A percentile compares a stretch with the other conserved stretches of the same genome.
Conservation (phyloP, 257 asterid genomes). For the Catharanthus roseus region DNA sequence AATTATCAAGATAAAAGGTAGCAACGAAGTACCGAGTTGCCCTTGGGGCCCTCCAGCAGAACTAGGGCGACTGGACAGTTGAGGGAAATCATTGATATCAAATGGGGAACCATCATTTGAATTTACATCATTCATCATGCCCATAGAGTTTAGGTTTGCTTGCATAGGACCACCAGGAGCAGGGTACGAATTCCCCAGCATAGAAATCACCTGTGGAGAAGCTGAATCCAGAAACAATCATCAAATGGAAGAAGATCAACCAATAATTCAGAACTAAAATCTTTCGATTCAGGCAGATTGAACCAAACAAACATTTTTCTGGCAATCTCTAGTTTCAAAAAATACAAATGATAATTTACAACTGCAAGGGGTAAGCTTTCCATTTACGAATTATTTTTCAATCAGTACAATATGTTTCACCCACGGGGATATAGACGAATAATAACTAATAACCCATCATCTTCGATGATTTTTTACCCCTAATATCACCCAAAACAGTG, state of each 20-base stretch:
- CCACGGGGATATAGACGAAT: not conserved
- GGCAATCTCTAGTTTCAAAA: not conserved
- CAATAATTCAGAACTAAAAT: slow-evolving; percentile 1
- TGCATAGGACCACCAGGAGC: slow-evolving; percentile 76
- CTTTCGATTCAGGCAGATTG: not conserved
- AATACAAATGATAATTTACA: not conserved
- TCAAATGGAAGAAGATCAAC: slow-evolving; percentile 9
- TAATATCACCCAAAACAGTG: not conserved
- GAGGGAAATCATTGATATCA: slow-evolving; percentile 97
- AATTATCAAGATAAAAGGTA: slow-evolving; percentile 14
- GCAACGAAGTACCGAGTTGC: slow-evolving; percentile 56
- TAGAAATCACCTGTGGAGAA: slow-evolving; percentile 93
- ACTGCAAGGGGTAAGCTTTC: not conserved
- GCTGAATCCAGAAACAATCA: slow-evolving; percentile 55
- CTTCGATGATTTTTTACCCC: not conserved
- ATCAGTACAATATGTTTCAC: too few relatives aligned
- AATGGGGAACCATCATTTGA: slow-evolving; percentile 84
- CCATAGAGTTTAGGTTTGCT: slow-evolving; percentile 60
- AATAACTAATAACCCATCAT: not conserved
- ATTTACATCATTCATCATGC: slow-evolving; percentile 79
- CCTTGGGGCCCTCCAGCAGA: slow-evolving; percentile 99
- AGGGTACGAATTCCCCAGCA: slow-evolving; percentile 80
- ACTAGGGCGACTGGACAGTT: slow-evolving; percentile 82
- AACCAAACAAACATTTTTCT: not conserved
- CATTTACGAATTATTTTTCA: too few relatives aligned